Evolutionary conservation across 1,139 yeast species (phyloP).

Genomic region (Geotrichum histeridarum): DNA sequence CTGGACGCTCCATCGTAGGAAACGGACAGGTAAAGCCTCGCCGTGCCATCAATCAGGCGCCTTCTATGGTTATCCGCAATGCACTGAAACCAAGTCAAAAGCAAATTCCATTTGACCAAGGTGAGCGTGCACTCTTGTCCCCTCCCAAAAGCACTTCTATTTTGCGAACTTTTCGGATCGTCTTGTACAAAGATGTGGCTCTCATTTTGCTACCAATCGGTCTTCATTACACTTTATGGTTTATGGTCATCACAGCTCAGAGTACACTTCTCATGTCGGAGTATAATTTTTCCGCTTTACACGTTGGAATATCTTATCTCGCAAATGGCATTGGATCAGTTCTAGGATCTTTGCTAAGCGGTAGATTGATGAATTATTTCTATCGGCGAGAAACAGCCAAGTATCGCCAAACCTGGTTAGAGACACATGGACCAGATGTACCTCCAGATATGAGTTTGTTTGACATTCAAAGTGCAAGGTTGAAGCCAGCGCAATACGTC

Average conservation of each 20-base stretch:
- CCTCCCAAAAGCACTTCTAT: slow-evolving; percentile 43
- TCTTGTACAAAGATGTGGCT: slow-evolving; percentile 35
- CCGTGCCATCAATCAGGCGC: slow-evolving; percentile 42
- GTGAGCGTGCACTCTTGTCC: slow-evolving; percentile 21
- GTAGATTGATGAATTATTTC: slow-evolving; percentile 34
- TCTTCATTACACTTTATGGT: slow-evolving; percentile 62
- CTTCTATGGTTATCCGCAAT: slow-evolving; percentile 30
- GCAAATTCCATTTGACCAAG: slow-evolving; percentile 25
- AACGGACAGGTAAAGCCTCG: slow-evolving; percentile 55
- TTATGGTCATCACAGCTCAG: slow-evolving; percentile 60
- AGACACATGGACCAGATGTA: slow-evolving; percentile 21
- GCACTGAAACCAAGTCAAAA: slow-evolving; percentile 12
- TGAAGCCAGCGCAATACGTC: slow-evolving; percentile 39
- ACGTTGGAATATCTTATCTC: slow-evolving; percentile 57
- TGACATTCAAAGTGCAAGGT: slow-evolving; percentile 48
- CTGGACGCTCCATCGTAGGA: slow-evolving; percentile 63
- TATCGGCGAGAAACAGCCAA: slow-evolving; percentile 39
- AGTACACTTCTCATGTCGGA: slow-evolving; percentile 48
- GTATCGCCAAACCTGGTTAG: slow-evolving; percentile 42
- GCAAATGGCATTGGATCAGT: slow-evolving; percentile 41
- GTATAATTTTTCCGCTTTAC: slow-evolving; percentile 49
- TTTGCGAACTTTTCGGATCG: slow-evolving; percentile 38
- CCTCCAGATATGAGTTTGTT: slow-evolving; percentile 34
- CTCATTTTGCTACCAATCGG: slow-evolving; percentile 50
- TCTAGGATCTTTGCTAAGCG: slow-evolving; percentile 35